Evolutionary conservation across 192 early-diverging fungal species (phyloP).

Genomic region (Umbelopsis isabellina): DNA sequence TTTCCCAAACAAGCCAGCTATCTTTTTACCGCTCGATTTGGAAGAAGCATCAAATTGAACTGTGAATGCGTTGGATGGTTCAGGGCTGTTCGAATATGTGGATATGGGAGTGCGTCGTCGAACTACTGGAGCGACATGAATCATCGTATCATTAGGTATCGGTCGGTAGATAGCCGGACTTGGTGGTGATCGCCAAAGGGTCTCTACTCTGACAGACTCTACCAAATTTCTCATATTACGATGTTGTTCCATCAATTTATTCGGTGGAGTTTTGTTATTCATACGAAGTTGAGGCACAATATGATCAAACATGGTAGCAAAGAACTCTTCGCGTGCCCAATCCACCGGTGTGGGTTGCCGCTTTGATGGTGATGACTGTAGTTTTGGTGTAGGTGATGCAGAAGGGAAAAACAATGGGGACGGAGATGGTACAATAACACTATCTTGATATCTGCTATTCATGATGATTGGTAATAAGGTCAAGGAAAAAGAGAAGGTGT

Average conservation of each 20-base stretch:
- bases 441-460: neutral
- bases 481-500: neutral
- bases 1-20: neutral
- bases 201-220: conserved; percentile 6
- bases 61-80: neutral
- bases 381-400: conserved; percentile 27
- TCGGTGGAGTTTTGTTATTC: conserved; percentile 19
- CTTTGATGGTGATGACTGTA: conserved; percentile 21
- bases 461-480: neutral
- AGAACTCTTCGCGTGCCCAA: conserved; percentile 24
- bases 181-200: conserved; percentile 15
- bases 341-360: conserved; percentile 22
- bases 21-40: neutral
- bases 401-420: conserved; percentile 27
- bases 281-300: conserved; percentile 18
- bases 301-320: conserved; percentile 14
- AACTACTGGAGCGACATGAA: conserved; percentile 16
- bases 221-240: conserved; percentile 14
- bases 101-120: neutral
- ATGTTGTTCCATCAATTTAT: conserved; percentile 16
- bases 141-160: conserved; percentile 5
- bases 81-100: neutral
- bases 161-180: conserved; percentile 8
- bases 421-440: conserved; percentile 11
- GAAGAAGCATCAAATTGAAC: neutral